Evolutionary conservation across 768 basidiomycete genomes (phyloP), one percentile per base, ranked within the genome.

Genomic region (button mushroom (Agaricus bisporus)): DNA sequence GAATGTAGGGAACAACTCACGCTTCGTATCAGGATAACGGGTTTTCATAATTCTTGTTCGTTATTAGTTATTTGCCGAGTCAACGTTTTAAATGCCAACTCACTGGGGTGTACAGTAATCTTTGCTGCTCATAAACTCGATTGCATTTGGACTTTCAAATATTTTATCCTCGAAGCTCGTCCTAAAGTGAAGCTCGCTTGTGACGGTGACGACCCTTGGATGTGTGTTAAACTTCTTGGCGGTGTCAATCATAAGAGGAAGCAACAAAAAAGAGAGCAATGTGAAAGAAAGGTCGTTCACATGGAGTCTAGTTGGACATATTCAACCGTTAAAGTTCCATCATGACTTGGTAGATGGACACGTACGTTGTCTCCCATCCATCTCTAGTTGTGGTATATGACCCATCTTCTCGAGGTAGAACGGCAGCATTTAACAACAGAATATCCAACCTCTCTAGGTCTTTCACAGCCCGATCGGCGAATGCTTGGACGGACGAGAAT

Each of bases 301-400:
- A 56, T 79, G 77, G 0, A 79, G 45, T 9, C 77, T 32, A 2
- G 7, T 3, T 80, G 43, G 9, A 28, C 10, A n/a, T 9, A 51
- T 15, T 28, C 22, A 47, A 29, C 29, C 25, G 5, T 26, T 15
- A 18, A 12, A 6, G 25, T 22, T 4, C 7, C 26, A 4, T 22
- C 22, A 26, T 9, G 18, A 18, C 11, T 14, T 18, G 14, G 22
- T 20, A 17, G 0, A 7, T 17, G 8, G 44, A 7, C 12, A 63
- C 68, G 6, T 43, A 79, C 80, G 57, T 62, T 12, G 62, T 47
- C 57, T 81, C 79, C 75, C 74, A 81, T 8, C 75, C 79, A 60
- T 81, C 73, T 0, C 48, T 42, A 4, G 58, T 58, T n/a, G 43
- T 29, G 0, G 73, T 74, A 5, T 58, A 46, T 4, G 61, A 37